A percentile compares a stretch with the other conserved stretches of the same genome.
Conservation (phyloP, 2,329 filamentous ascomycete species). For the Colletotrichum simmondsii region DNA sequence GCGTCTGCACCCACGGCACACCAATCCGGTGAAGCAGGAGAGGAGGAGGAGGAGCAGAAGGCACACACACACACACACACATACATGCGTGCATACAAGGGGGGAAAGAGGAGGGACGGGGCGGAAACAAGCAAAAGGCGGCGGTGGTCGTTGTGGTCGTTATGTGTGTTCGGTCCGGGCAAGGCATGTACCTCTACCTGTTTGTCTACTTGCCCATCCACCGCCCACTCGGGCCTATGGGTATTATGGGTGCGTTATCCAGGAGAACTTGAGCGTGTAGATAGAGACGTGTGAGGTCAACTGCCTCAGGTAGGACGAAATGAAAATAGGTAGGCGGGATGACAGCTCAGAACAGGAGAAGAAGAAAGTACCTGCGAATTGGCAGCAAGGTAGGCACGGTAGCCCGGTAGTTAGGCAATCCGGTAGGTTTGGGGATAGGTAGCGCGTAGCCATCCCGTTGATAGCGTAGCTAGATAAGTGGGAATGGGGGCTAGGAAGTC, state of each 20-base stretch:
- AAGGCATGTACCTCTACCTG: slow-evolving; percentile 6
- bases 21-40: slow-evolving; percentile 27
- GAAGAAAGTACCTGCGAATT: not conserved
- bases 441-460: slow-evolving; percentile 29
- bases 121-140: not conserved
- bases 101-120: not conserved
- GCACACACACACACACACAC: not conserved
- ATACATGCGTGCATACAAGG: not conserved
- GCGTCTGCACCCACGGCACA: slow-evolving; percentile 21
- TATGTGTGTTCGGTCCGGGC: not conserved
- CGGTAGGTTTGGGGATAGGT: slow-evolving; percentile 11
- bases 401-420: slow-evolving; percentile 2
- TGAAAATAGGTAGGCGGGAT: not conserved
- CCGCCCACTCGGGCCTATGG: slow-evolving; percentile 18
- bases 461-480: slow-evolving; percentile 16
- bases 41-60: not conserved
- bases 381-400: not conserved
- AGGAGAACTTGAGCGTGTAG: slow-evolving; percentile 1
- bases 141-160: not conserved
- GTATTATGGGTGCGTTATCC: slow-evolving; percentile 6
- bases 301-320: not conserved
- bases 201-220: not conserved
- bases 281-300: slow-evolving; percentile 1
- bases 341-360: not conserved
- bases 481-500: slow-evolving; percentile 3